Evolutionary conservation across 73 alveolate genomes (phyloP), one percentile per base, ranked within the genome.

Genomic region (Paramecium pentaurelia): DNA sequence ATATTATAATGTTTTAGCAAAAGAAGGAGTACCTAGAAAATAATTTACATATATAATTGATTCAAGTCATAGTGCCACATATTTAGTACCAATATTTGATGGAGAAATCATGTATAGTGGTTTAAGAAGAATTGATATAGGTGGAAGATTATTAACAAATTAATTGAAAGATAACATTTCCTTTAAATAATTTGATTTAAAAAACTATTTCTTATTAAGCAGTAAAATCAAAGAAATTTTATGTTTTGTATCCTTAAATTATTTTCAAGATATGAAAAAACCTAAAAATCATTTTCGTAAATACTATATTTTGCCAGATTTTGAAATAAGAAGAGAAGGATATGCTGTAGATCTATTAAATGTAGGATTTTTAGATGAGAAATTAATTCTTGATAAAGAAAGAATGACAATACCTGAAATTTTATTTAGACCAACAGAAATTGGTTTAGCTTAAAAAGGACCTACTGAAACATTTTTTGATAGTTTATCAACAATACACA

Each of bases 71-170:
- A 54, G 86, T 25, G 93, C 93, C 8, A 87, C 93, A 27, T 87
- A 87, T 42, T 20, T 87, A 12, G 93, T 87, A 16, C 93, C 93
- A 40, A 64, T 87, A 36, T 87, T 87, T 87, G 93, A 87, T 87
- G 93, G 88, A 18, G 60, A 87, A 68, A 59, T 77, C 16, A 87
- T 87, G 34, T 42, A 54, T 36, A 27, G 49, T 87, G 87, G 88
- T n/a, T 44, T 87, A 8, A 60, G 51, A 64, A 87, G 93, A 87
- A 45, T 87, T 0, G 93, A 87, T 40, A 27, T 87, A n/a, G 93
- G 93, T 42, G 93, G 93, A 5, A 59, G 73, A 36, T 64, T 87
- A 22, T 45, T 87, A n/a, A 87, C 93, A 36, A 87, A 87, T 25
- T 77, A 87, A 54, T 64, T 87, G 37, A 87, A 64, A 42, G 93